Evolutionary conservation across 2,329 filamentous ascomycete species (phyloP).

Genomic region (Ceratocystis colombiana): DNA sequence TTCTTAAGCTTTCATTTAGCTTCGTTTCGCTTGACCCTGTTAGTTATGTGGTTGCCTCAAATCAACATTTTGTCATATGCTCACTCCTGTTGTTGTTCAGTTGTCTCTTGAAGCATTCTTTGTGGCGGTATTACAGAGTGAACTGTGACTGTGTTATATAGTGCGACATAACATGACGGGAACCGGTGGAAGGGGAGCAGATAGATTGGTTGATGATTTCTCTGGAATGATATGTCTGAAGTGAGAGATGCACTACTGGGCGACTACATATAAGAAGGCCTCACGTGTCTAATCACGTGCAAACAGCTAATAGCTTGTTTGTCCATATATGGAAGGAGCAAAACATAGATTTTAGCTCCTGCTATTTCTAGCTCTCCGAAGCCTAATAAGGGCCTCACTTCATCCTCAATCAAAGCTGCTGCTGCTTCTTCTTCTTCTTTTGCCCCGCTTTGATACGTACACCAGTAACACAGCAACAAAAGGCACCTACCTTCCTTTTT

Average conservation of each 20-base stretch:
- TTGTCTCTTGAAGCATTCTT: background rate
- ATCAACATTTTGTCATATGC: background rate
- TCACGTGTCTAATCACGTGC: too few species aligned
- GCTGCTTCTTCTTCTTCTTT: conserved; percentile 13
- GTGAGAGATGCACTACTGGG: too few species aligned
- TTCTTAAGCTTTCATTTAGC: conserved; percentile 7
- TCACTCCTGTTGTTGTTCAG: background rate
- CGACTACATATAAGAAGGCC: too few species aligned
- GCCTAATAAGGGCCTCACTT: conserved; percentile 1
- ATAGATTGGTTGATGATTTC: too few species aligned
- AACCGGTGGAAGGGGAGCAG: too few species aligned
- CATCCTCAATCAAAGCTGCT: background rate
- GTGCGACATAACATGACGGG: too few species aligned
- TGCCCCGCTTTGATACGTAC: conserved; percentile 9
- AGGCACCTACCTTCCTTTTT: too few species aligned
- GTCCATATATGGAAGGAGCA: background rate
- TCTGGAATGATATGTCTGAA: too few species aligned
- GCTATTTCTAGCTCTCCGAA: background rate
- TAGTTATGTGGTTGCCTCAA: background rate
- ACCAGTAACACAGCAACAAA: background rate
- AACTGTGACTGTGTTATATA: too few species aligned
- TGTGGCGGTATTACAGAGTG: background rate
- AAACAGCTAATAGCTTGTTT: background rate
- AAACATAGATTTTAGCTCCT: background rate
- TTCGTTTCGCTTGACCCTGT: conserved; percentile 6